Conservation (phyloP, 306 rosid genomes). For the Cucurbita pepo region DNA sequence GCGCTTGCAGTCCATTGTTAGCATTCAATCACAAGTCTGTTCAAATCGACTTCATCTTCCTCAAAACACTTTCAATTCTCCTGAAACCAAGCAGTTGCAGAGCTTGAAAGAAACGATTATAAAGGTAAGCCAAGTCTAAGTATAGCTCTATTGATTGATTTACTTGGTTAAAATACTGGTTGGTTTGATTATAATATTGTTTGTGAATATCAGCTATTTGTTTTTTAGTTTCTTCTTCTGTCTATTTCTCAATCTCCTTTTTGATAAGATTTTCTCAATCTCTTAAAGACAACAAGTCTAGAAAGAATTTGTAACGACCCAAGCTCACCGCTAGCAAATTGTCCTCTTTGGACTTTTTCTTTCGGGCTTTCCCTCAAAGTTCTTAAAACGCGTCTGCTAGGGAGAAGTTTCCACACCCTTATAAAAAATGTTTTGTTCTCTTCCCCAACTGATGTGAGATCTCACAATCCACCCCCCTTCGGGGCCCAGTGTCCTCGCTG, state of each 20-base stretch:
- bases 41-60: conserved; percentile 47
- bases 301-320: too few species aligned
- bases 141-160: background rate
- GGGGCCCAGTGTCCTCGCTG: too few species aligned
- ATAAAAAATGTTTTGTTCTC: too few species aligned
- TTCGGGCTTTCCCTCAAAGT: too few species aligned
- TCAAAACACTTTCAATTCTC: conserved; percentile 21
- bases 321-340: too few species aligned
- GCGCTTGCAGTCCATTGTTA: conserved; percentile 78
- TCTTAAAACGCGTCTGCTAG: too few species aligned
- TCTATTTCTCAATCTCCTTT: background rate
- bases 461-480: too few species aligned
- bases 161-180: background rate
- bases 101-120: conserved; percentile 41
- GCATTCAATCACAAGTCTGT: conserved; percentile 53
- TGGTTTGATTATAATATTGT: background rate
- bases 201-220: background rate
- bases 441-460: too few species aligned
- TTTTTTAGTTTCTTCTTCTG: background rate
- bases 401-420: too few species aligned
- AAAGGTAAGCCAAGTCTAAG: conserved; percentile 22
- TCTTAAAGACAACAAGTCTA: background rate
- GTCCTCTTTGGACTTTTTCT: too few species aligned
- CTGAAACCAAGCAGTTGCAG: conserved; percentile 26
- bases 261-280: background rate